Base-by-base conservation (phyloP, 495 filamentous ascomycete species). In the Lophium mytilinum region DNA sequence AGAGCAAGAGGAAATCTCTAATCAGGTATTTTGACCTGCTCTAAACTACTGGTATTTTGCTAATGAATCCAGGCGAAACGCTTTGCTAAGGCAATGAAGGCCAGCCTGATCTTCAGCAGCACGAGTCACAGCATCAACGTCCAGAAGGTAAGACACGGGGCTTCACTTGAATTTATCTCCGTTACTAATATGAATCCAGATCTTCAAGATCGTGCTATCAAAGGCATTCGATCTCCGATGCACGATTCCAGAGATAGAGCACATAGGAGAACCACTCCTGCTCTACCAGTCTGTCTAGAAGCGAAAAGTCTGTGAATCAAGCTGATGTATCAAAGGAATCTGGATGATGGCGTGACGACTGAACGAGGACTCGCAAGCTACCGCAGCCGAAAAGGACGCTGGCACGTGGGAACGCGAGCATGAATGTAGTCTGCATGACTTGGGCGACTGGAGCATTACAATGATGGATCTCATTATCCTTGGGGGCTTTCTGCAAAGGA, bases 81-180 rank as follows among this genome's bases (percentile, higher is more conserved):
- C 53, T 98, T 97, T 69, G 93, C 93, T 55, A 94, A 95, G 68
- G 93, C 93, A 11, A 98, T 98, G 93, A 89, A 92, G 62, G 93
- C 93, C 53, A 88, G 87, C 66, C 75, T 98, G 61, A 96, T 98
- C 68, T 98, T 98, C 73, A 95, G 89, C 74, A 96, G 91, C 69
- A 98, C 93, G 33, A 95, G 90, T 70, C 93, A 98, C 71, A 95
- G 90, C 71, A 98, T 98, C 76, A 98, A 98, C 64, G 93, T 98
- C 34, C 93, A 98, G 70, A 98, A 98, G 87, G 93, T 96, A 66
- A 24, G 71, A 58, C 21, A 4, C 19, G 9, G 41, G 52, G 47
- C 21, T 35, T 34, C 10, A 30, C n/a, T 7, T 53, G 18, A 36
- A 15, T 4, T 34, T 50, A 21, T 37, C 12, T 45, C n/a, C 35